A percentile compares a stretch with the other conserved stretches of the same genome.
These are phyloP conservation scores for Didymellaceae sp. DNA, from an alignment of 2,329 filamentous ascomycete species.

Conservation along the genomic window DNA sequence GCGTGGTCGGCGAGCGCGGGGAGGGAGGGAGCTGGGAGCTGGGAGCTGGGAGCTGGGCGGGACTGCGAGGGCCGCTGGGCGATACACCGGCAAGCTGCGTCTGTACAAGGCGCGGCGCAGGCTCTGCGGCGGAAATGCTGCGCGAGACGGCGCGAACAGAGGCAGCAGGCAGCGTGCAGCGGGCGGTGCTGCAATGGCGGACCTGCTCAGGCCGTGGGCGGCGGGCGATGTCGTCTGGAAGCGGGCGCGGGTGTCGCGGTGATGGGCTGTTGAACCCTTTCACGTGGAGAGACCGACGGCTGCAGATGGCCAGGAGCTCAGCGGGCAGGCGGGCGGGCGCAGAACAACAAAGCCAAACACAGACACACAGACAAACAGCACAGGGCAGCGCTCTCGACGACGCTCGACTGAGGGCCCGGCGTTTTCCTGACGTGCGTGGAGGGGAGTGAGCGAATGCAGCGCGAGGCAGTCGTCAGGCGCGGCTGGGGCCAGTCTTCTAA, in stretches of 20 bases:
- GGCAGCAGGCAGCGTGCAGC: conserved; percentile 6
- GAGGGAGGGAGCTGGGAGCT: not conserved
- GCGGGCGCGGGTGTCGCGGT: conserved; percentile 8
- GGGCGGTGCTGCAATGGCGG: conserved; percentile 10
- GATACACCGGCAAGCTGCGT: not conserved
- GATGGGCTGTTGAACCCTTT: conserved; percentile 13
- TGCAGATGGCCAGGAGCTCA: not conserved
- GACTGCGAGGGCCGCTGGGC: conserved; percentile 11
- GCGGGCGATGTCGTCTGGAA: conserved; percentile 1
- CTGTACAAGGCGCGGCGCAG: conserved; percentile 3
- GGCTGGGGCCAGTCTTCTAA: conserved; percentile 29
- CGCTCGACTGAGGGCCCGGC: conserved; percentile 21
- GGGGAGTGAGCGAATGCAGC: conserved; percentile 23
- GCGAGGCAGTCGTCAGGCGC: conserved; percentile 31
- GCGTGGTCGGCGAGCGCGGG: conserved; percentile 9
- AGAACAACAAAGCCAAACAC: not conserved
- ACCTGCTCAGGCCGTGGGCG: conserved; percentile 12
- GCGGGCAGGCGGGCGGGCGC: not conserved
- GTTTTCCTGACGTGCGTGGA: conserved; percentile 38
- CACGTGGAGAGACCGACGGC: conserved; percentile 20
- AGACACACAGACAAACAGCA: not conserved
- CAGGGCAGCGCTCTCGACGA: conserved; percentile 6
- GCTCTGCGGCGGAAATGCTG: not conserved
- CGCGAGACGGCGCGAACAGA: not conserved
- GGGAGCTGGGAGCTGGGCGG: not conserved